Evolutionary conservation across 2,329 filamentous ascomycete species (phyloP), one percentile per base, ranked within the genome.

Genomic region (Scedosporium apiospermum): DNA sequence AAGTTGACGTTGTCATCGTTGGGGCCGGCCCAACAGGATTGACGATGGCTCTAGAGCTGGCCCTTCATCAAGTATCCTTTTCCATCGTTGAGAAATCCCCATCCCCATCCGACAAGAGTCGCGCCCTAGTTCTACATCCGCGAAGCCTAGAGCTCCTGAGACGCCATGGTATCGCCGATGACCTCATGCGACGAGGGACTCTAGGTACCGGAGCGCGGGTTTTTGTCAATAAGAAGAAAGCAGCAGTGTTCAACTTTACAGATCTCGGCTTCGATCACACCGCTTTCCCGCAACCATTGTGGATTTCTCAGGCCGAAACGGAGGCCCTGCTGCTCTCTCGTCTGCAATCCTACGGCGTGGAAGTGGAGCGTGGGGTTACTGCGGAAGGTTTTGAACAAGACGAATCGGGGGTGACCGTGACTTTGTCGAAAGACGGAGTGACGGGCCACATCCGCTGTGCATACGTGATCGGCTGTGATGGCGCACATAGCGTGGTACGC

Each of bases 131-230:
- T 9, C 68, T 83, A 4, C 81, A 83, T 63, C 72, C 79, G 12
- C 77, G 81, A 7, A 80, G 76, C 1, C 67, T 81, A 7, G 81
- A 84, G 66, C 71, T 82, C 26, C 75, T 82, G 59, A 74, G 74
- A 57, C 79, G 80, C 46, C 74, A 82, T 55, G 70, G 69, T 44
- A 65, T 78, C 38, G 68, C 73, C 6, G 70, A 75, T 10, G 68
- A 69, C 3, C 66, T 80, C 27, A 55, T 78, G 2, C 64, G 66
- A 1, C 67, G 68, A 4, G 78, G 78, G 18, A 73, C 73, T 57
- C 66, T 72, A 18, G 69, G 75, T n/a, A 65, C 66, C 14, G 77
- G 75, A 9, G 70, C 74, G 7, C 73, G 74, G 10, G 63, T 79
- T 12, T 78, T 74, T 62, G 68, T 74, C 61, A 71, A 75, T 64